Conservation (phyloP, 2,329 filamentous ascomycete species). For the Paraconiothyrium sp. region DNA sequence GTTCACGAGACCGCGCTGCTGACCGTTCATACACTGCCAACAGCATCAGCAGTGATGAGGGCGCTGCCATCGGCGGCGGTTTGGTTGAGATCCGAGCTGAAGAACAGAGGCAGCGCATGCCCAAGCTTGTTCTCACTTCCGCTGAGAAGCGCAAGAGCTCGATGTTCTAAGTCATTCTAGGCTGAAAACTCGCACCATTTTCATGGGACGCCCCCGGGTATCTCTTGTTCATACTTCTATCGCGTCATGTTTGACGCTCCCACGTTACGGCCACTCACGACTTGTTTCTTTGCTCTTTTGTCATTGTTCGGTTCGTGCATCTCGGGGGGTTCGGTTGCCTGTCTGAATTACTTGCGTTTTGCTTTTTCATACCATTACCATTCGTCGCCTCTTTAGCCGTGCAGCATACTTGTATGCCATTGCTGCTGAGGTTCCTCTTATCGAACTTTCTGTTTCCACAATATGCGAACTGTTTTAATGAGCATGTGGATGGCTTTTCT, state of each 20-base stretch:
- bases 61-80: slow-evolving; percentile 64
- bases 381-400: slow-evolving; percentile 41
- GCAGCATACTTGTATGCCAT: slow-evolving; percentile 20
- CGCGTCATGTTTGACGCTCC: slow-evolving; percentile 35
- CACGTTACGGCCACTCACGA: slow-evolving; percentile 51
- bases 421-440: slow-evolving; percentile 37
- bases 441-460: slow-evolving; percentile 35
- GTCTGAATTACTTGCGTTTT: slow-evolving; percentile 22
- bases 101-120: slow-evolving; percentile 71
- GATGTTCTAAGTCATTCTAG: slow-evolving; percentile 59
- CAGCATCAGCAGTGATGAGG: slow-evolving; percentile 72
- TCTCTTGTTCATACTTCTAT: slow-evolving; percentile 49
- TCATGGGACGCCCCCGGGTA: slow-evolving; percentile 28
- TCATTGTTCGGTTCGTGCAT: slow-evolving; percentile 28
- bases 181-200: slow-evolving; percentile 19
- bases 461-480: slow-evolving; percentile 47
- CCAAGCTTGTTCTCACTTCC: slow-evolving; percentile 86
- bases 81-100: slow-evolving; percentile 59
- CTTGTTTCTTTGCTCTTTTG: slow-evolving; percentile 34
- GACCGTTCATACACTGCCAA: slow-evolving; percentile 64
- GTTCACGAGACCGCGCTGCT: slow-evolving; percentile 45
- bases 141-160: slow-evolving; percentile 89
- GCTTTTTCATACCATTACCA: slow-evolving; percentile 36
- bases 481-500: slow-evolving; percentile 40
- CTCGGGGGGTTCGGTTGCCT: slow-evolving; percentile 35